Conservation (phyloP, 164 flowering plant genomes). For the Dillenia turbinata region DNA sequence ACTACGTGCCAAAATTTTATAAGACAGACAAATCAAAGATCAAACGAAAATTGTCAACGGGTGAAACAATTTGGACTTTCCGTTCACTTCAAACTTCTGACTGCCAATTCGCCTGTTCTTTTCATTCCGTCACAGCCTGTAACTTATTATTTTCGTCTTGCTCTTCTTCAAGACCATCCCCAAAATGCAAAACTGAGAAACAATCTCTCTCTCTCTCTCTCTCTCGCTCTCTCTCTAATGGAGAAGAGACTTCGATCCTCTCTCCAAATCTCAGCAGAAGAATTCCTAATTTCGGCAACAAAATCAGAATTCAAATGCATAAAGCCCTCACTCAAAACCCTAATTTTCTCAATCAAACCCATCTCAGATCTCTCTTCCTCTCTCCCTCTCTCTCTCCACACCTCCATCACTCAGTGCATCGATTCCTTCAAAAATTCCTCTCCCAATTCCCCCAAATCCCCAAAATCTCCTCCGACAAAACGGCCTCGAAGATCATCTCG, state of each 20-base stretch:
- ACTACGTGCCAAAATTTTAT: too few species aligned
- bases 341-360: conserved; percentile 42
- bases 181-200: too few species aligned
- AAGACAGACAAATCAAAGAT: too few species aligned
- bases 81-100: too few species aligned
- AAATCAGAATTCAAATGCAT: conserved; percentile 38
- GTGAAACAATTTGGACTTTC: too few species aligned
- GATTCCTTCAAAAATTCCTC: conserved; percentile 25
- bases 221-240: conserved; percentile 23
- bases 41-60: too few species aligned
- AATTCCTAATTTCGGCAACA: conserved; percentile 53
- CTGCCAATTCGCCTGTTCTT: too few species aligned
- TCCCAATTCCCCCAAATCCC: conserved; percentile 13
- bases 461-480: conserved; percentile 62
- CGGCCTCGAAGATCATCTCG: conserved; percentile 54
- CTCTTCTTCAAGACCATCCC: too few species aligned
- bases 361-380: conserved; percentile 44
- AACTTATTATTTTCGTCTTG: too few species aligned
- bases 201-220: neutral
- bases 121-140: too few species aligned
- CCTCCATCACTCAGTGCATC: conserved; percentile 45
- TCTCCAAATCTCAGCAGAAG: conserved; percentile 55
- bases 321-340: conserved; percentile 60
- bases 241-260: conserved; percentile 76
- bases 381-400: conserved; percentile 61